These are phyloP conservation scores for Margaritispora aquatica DNA, from an alignment of 495 filamentous ascomycete genomes.

Conservation along the genomic window DNA sequence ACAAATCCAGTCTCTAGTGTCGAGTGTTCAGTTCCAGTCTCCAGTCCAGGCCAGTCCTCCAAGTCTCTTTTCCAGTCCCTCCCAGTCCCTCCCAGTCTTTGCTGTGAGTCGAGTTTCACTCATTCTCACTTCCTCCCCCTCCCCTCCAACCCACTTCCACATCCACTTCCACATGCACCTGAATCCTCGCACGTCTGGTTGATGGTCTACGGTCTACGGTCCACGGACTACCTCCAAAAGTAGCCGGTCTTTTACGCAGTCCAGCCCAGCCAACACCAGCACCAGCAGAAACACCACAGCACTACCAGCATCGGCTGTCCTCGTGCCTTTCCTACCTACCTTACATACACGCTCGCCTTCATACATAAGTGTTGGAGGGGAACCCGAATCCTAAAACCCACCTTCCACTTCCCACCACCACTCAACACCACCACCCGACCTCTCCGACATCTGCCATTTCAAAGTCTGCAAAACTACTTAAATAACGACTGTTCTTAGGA, in stretches of 20 bases:
- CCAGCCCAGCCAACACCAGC: no score
- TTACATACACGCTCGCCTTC: no score
- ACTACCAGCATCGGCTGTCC: no score
- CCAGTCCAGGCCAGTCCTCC: background rate
- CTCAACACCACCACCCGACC: background rate
- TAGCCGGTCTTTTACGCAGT: no score
- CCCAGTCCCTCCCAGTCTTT: no score
- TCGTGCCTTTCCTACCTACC: no score
- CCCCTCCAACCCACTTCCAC: background rate
- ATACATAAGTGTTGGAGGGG: background rate
- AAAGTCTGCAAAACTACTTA: background rate
- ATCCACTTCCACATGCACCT: background rate
- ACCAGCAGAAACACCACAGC: no score
- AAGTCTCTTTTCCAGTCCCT: background rate
- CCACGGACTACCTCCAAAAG: no score
- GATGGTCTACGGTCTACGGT: background rate
- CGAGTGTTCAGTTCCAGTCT: background rate
- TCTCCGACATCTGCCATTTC: background rate
- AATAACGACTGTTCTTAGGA: background rate
- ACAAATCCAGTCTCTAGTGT: no score
- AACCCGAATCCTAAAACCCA: background rate
- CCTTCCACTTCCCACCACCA: background rate
- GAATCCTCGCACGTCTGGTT: no score
- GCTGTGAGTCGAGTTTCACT: background rate
- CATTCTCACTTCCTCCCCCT: background rate